Evolutionary conservation across 441 rosid genomes (phyloP).

Genomic region (Corymbia citriodora): DNA sequence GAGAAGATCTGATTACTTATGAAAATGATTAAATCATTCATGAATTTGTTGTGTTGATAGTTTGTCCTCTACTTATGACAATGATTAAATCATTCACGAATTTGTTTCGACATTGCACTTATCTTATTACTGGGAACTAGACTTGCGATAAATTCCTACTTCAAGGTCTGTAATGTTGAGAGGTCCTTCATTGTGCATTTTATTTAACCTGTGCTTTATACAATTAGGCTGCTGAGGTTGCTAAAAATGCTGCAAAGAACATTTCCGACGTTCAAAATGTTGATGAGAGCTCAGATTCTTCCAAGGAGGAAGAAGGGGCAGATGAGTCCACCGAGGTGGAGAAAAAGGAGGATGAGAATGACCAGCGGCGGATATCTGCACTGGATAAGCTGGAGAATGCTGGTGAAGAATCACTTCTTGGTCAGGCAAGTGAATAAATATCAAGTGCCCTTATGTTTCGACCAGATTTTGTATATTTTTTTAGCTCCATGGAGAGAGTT

Average conservation of each 20-base stretch:
- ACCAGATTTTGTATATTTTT: neutral
- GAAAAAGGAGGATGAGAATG: constrained; percentile 57
- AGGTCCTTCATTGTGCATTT: neutral
- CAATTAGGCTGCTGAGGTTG: constrained; percentile 78
- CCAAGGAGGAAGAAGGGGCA: constrained; percentile 48
- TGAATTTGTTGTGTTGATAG: neutral
- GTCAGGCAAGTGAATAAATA: constrained; percentile 60
- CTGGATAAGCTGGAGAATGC: constrained; percentile 76
- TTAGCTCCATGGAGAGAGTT: neutral
- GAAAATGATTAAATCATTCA: neutral
- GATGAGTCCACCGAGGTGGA: constrained; percentile 39
- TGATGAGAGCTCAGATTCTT: constrained; percentile 54
- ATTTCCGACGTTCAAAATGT: constrained; percentile 43
- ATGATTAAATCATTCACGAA: neutral
- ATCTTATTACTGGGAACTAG: neutral
- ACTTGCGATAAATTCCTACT: neutral
- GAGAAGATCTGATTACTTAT: neutral
- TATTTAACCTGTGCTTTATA: neutral
- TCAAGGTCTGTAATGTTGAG: neutral
- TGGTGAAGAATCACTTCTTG: constrained; percentile 73
- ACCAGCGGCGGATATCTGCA: constrained; percentile 58
- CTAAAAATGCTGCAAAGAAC: constrained; percentile 85
- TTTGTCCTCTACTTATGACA: neutral
- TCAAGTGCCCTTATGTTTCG: neutral
- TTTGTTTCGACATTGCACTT: neutral